Base-by-base conservation (phyloP, 2,329 filamentous ascomycete genomes). In the Diaporthe ilicicola region DNA sequence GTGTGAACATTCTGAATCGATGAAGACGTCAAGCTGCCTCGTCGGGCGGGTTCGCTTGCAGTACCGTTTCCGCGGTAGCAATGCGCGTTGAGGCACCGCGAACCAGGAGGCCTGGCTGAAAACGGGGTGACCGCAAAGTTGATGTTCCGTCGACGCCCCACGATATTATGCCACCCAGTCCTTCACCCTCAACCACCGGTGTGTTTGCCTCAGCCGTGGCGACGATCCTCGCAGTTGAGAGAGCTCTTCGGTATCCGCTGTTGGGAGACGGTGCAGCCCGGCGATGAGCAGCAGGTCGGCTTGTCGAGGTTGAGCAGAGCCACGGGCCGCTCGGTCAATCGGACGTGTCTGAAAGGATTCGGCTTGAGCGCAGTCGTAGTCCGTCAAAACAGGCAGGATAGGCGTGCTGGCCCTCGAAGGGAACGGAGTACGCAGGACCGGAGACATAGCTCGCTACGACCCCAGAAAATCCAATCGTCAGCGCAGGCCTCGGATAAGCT, bases 391-490 rank as follows among this genome's bases (percentile, higher is more conserved):
- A 50, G 44, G 59, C 44, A 50, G 59, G 59, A 64, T 24, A 50
- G 27, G 27, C 59, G 59, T 64, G 59, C 59, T 64, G 48, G 37
- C 42, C 44, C 59, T 27, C 44, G 44, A 39, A 39, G 12, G 53
- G 27, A n/a, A 34, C 59, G 42, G 53, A 32, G 44, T 22, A 56
- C 22, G 22, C 32, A 56, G 32, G 29, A 39, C 22, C 53, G 32
- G 59, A 19, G 34, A 29, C 29, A 50, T 50, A 51, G 32, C 66
- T 68, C 22, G 44, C 44, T 27, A 15, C 42, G 53, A 68, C 59
- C 53, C 66, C 66, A 51, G 53, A 68, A 68, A 68, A 68, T 59
- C 66, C 55, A 48, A 50, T 32, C 50, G 32, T 34, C 32, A 9
- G 32, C 32, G 32, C 32, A 34, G 32, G 32, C 29, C 53, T 44